These are phyloP conservation scores for Vitis amurensis DNA, from an alignment of 164 flowering plant genomes.

Conservation along the genomic window DNA sequence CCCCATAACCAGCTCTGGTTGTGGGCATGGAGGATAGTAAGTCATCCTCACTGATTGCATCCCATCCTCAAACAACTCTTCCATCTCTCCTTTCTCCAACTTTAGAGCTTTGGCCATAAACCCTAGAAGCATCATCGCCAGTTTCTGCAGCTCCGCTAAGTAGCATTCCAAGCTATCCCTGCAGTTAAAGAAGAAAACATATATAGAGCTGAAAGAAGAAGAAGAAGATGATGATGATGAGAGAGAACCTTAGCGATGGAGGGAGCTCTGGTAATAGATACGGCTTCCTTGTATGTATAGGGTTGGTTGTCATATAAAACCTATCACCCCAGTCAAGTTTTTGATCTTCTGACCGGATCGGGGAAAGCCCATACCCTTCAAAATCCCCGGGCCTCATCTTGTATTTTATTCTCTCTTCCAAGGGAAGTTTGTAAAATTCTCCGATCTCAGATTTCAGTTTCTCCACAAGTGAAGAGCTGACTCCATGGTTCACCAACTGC, in stretches of 20 bases:
- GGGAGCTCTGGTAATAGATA: too few species aligned
- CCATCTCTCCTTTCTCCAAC: constrained; percentile 21
- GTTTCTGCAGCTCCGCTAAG: constrained; percentile 16
- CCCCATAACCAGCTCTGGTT: constrained; percentile 40
- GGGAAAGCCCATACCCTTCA: too few species aligned
- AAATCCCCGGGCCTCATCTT: too few species aligned
- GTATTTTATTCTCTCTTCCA: constrained; percentile 27
- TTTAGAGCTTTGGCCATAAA: constrained; percentile 21
- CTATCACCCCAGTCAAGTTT: too few species aligned
- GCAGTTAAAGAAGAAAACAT: not conserved
- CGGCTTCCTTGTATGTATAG: too few species aligned
- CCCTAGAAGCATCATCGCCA: constrained; percentile 19
- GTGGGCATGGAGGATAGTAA: constrained; percentile 48
- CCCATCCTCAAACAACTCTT: constrained; percentile 36
- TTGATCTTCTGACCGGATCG: too few species aligned
- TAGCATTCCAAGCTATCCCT: constrained; percentile 27
- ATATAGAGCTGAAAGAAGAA: too few species aligned
- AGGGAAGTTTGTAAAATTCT: constrained; percentile 35
- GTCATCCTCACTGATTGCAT: constrained; percentile 35
- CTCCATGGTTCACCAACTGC: constrained; percentile 49
- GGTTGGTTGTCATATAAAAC: too few species aligned
- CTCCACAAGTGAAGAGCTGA: constrained; percentile 24
- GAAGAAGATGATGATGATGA: too few species aligned
- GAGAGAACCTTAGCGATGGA: too few species aligned
- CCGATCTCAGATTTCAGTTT: constrained; percentile 32